Evolutionary conservation across 2,329 filamentous ascomycete genomes (phyloP).

Genomic region (Xylaria sp.): DNA sequence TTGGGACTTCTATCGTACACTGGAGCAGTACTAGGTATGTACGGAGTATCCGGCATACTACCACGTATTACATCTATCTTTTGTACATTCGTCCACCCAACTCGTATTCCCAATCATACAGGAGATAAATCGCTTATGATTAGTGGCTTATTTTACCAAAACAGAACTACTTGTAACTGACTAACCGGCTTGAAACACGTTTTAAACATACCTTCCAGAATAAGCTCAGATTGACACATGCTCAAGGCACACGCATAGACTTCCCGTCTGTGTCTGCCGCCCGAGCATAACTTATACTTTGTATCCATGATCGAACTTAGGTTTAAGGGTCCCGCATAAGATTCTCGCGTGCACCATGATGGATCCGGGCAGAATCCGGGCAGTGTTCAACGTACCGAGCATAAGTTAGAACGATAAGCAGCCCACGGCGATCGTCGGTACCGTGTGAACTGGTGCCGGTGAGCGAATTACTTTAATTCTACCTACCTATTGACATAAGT

Average conservation of each 20-base stretch:
- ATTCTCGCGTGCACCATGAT: neutral
- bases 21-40: no score
- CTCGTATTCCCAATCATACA: neutral
- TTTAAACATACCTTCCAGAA: slow-evolving; percentile 3
- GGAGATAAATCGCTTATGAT: neutral
- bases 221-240: slow-evolving; percentile 6
- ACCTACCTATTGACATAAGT: no score
- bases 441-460: no score
- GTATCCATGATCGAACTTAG: neutral
- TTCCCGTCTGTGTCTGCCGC: neutral
- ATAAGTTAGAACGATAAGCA: no score
- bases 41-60: neutral
- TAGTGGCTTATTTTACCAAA: neutral
- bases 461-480: no score
- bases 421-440: no score
- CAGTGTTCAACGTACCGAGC: neutral
- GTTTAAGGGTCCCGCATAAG: neutral
- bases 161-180: no score
- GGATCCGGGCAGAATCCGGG: neutral
- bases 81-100: neutral
- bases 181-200: neutral
- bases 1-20: neutral
- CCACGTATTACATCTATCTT: neutral
- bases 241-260: neutral
- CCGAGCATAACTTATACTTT: neutral